phyloP scores from a whole-genome alignment of 148 eudicot genomes.

The Rhododendron williamsianum region DNA sequence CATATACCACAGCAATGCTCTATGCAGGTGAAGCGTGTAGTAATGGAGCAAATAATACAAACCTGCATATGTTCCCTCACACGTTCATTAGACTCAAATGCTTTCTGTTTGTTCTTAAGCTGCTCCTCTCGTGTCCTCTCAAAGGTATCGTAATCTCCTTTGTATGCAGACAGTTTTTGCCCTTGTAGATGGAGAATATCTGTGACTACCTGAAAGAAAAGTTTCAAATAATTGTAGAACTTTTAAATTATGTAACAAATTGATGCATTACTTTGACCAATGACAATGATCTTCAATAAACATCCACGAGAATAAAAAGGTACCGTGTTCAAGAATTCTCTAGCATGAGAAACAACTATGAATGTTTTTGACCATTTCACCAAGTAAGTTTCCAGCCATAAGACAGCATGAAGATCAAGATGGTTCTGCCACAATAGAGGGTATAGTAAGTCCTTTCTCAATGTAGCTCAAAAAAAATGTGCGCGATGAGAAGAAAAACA shows the following conservation, averaged over 20 bases:
- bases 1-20: background rate
- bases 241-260: background rate
- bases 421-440: conserved; percentile 62
- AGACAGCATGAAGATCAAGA: conserved; percentile 97
- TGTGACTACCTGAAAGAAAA: conserved; percentile 77
- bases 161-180: conserved; percentile 66
- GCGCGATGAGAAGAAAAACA: conserved; percentile 2
- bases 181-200: conserved; percentile 91
- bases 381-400: conserved; percentile 91
- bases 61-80: conserved; percentile 99
- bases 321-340: conserved; percentile 96
- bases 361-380: conserved; percentile 97
- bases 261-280: background rate
- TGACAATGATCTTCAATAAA: background rate
- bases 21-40: background rate
- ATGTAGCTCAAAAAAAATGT: conserved; percentile 4
- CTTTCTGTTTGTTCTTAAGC: conserved; percentile 80
- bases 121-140: conserved; percentile 95
- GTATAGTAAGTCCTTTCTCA: conserved; percentile 12
- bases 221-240: conserved; percentile 1
- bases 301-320: conserved; percentile 4
- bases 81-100: conserved; percentile 89
- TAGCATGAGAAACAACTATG: conserved; percentile 98
- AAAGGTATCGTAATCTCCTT: conserved; percentile 89
- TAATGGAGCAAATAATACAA: conserved; percentile 9